These are phyloP conservation scores for Xerocomus amazonicus DNA, from an alignment of 1,284 basidiomycete genomes.

Conservation along the genomic window DNA sequence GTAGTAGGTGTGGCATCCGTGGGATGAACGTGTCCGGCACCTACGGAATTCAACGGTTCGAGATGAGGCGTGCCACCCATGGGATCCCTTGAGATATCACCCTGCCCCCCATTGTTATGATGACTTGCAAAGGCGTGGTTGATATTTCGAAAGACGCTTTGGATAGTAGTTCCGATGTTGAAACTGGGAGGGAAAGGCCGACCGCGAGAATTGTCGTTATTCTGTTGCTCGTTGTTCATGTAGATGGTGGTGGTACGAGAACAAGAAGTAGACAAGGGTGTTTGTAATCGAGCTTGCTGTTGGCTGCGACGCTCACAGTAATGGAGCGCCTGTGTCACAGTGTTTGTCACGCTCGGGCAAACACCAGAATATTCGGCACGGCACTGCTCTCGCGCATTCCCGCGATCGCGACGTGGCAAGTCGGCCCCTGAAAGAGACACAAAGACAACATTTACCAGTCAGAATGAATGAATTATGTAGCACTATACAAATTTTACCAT, in stretches of 20 bases:
- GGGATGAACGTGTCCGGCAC: not conserved
- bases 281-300: slow-evolving; percentile 15
- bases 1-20: slow-evolving; percentile 10
- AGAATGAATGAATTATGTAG: too few relatives aligned
- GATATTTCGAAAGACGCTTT: slow-evolving; percentile 31
- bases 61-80: slow-evolving; percentile 1
- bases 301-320: slow-evolving; percentile 2
- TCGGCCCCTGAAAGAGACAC: too few relatives aligned
- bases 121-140: slow-evolving; percentile 29
- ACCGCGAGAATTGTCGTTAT: slow-evolving; percentile 9
- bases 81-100: not conserved
- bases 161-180: slow-evolving; percentile 27
- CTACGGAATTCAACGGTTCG: slow-evolving; percentile 4
- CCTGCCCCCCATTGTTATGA: slow-evolving; percentile 3
- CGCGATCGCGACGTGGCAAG: too few relatives aligned
- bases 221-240: slow-evolving; percentile 24
- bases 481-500: not conserved
- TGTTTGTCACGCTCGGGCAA: slow-evolving; percentile 26
- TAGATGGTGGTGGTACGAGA: slow-evolving; percentile 21
- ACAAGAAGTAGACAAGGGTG: slow-evolving; percentile 6
- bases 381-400: not conserved
- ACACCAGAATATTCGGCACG: slow-evolving; percentile 33
- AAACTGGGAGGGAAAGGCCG: slow-evolving; percentile 21
- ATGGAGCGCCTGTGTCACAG: slow-evolving; percentile 9
- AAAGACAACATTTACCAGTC: too few relatives aligned